Evolutionary conservation across 106 monocot species (phyloP).

Genomic region (Vanilla planifolia): DNA sequence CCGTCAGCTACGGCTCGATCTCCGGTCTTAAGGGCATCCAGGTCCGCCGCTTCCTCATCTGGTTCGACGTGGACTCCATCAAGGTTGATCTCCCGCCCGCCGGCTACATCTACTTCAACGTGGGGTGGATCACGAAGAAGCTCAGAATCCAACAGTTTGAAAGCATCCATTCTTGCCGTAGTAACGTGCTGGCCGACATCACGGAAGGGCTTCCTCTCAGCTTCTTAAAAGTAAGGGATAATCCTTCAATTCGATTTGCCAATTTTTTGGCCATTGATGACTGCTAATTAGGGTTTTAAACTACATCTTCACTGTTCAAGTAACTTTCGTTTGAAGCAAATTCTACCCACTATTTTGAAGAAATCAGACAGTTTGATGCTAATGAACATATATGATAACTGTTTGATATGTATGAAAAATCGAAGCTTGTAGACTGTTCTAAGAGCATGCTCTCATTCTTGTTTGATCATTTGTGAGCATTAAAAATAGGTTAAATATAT

Average conservation of each 20-base stretch:
- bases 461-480: not conserved
- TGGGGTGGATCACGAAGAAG: conserved; percentile 63
- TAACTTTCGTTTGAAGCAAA: not conserved
- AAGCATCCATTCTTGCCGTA: conserved; percentile 43
- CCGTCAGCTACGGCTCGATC: conserved; percentile 41
- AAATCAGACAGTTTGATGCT: too few relatives aligned
- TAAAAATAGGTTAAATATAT: not conserved
- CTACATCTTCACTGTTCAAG: not conserved
- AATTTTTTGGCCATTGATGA: not conserved
- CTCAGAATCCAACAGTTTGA: conserved; percentile 51
- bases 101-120: conserved; percentile 60
- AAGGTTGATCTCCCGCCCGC: conserved; percentile 71
- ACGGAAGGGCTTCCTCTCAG: not conserved
- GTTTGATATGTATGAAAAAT: not conserved
- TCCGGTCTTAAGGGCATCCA: conserved; percentile 44
- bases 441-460: not conserved
- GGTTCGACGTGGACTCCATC: conserved; percentile 66
- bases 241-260: not conserved
- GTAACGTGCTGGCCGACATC: not conserved
- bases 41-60: conserved; percentile 50
- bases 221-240: not conserved
- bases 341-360: too few relatives aligned
- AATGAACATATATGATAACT: not conserved
- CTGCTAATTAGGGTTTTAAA: not conserved
- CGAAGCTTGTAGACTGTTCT: not conserved